Evolutionary conservation across 148 eudicot genomes (phyloP).

Genomic region (Amaranthus hypochondriacus): DNA sequence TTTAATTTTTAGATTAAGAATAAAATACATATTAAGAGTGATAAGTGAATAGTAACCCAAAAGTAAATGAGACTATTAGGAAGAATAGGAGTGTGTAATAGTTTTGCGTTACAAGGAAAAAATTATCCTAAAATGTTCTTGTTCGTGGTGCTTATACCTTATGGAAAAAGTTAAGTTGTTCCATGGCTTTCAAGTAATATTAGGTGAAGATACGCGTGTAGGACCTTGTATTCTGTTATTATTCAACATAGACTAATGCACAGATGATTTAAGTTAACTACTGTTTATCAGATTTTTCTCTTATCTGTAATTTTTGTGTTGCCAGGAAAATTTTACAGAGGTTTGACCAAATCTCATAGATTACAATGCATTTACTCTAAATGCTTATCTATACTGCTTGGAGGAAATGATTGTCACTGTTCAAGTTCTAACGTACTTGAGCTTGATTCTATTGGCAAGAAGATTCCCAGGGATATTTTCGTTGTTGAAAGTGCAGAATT

Average conservation of each 20-base stretch:
- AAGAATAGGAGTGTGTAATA: neutral
- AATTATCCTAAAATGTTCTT: neutral
- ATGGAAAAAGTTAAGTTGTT: neutral
- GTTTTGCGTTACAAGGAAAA: neutral
- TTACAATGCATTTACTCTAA: slow-evolving; percentile 40
- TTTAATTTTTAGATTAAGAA: too few relatives aligned
- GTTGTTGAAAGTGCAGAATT: slow-evolving; percentile 62
- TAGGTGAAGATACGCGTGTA: neutral
- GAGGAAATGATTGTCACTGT: slow-evolving; percentile 46
- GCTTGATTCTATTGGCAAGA: slow-evolving; percentile 43
- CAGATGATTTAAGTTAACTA: neutral
- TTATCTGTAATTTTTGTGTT: neutral
- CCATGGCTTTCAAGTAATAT: neutral
- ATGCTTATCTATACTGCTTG: slow-evolving; percentile 52
- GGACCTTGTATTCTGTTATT: neutral
- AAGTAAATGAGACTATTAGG: too few relatives aligned
- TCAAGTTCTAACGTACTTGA: slow-evolving; percentile 25
- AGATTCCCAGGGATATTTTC: slow-evolving; percentile 52
- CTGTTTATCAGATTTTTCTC: neutral
- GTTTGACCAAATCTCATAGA: slow-evolving; percentile 40
- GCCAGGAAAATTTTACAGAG: slow-evolving; percentile 58
- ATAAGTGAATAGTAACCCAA: too few relatives aligned
- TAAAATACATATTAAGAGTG: too few relatives aligned
- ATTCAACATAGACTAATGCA: neutral
- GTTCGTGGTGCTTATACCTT: neutral